Conservation (phyloP, 805 yeast genomes). For the Diddensiella transvaalensis region DNA sequence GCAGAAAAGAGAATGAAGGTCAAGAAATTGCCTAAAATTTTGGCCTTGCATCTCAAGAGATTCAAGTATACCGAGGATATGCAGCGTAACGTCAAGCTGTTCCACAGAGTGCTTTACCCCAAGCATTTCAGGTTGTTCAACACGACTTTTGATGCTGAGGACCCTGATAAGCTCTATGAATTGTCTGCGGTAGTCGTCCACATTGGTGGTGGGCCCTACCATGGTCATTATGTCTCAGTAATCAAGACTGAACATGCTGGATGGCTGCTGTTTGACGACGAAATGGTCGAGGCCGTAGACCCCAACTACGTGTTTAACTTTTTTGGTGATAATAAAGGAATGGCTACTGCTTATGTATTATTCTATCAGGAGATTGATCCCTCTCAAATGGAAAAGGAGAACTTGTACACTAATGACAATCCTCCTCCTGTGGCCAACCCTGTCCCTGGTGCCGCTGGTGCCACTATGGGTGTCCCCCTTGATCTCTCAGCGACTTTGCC, state of each 20-base stretch:
- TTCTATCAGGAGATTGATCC: slow-evolving; percentile 60
- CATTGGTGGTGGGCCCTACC: slow-evolving; percentile 96
- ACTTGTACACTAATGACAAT: slow-evolving; percentile 27
- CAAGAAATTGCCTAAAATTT: slow-evolving; percentile 67
- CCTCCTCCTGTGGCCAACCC: slow-evolving; percentile 17
- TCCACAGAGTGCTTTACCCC: slow-evolving; percentile 82
- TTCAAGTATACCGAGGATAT: slow-evolving; percentile 86
- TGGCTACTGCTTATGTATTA: slow-evolving; percentile 87
- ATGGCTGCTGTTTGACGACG: slow-evolving; percentile 95
- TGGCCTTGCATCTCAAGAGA: slow-evolving; percentile 83
- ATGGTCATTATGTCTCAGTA: slow-evolving; percentile 90
- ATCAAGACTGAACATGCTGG: slow-evolving; percentile 74
- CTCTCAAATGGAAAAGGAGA: slow-evolving; percentile 25
- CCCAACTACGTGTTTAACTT: slow-evolving; percentile 79
- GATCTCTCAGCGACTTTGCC: background rate
- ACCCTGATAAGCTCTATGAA: slow-evolving; percentile 65
- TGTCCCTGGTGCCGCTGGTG: slow-evolving; percentile 5
- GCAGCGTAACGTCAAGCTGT: slow-evolving; percentile 78
- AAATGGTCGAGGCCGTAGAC: slow-evolving; percentile 83
- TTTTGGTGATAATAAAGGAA: slow-evolving; percentile 82
- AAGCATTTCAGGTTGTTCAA: slow-evolving; percentile 60
- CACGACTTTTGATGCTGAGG: slow-evolving; percentile 54
- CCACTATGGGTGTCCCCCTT: slow-evolving; percentile 2
- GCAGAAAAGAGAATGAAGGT: slow-evolving; percentile 87
- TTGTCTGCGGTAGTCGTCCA: slow-evolving; percentile 85